Base-by-base conservation (phyloP, 2,329 filamentous ascomycete genomes). In the Ophiosphaerella korrae region DNA sequence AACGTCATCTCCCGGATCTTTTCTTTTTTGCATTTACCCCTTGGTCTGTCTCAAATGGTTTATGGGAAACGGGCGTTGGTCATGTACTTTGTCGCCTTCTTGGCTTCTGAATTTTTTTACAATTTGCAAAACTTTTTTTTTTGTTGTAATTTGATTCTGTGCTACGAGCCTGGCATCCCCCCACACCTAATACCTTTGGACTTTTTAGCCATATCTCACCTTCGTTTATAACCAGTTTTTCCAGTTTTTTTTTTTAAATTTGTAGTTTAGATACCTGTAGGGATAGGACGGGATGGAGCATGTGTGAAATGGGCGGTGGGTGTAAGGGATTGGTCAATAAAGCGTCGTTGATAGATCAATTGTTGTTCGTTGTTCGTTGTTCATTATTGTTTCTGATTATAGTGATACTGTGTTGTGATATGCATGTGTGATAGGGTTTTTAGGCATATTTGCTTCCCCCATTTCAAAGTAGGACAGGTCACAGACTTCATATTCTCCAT, bases 221-320 rank as follows among this genome's bases (percentile, higher is more conserved):
- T 60, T 62, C 60, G 45, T 39, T 52, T 55, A 54, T 45, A 55
- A 29, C 26, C 8, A 3, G 7, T 29, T 8, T 7, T 29, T 29
- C 26, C 7, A 2, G 26, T 29, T 50, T 60, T 61, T 59, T 32
- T 50, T 53, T 47, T 57, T 40, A 53, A 54, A 45, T 29, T 55
- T 53, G 45, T 46, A 62, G 45, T 65, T 61, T 64, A 63, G 55
- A 63, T 64, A 57, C 50, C 56, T 62, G 47, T 64, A 60, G 55
- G 56, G 60, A 53, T 49, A 50, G 44, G 51, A 21, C 26, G 26
- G 26, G 26, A 29, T 29, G 26, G 26, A 29, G 26, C 26, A 29
- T 29, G 26, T 29, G 26, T 29, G 26, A 29, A 29, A 29, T 29
- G 26, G 26, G 26, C 8, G 26, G 26, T 29, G 26, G 3, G 26